These are phyloP conservation scores for Mortierella polycephala DNA, from an alignment of 371 early-diverging fungal species.

Conservation along the genomic window DNA sequence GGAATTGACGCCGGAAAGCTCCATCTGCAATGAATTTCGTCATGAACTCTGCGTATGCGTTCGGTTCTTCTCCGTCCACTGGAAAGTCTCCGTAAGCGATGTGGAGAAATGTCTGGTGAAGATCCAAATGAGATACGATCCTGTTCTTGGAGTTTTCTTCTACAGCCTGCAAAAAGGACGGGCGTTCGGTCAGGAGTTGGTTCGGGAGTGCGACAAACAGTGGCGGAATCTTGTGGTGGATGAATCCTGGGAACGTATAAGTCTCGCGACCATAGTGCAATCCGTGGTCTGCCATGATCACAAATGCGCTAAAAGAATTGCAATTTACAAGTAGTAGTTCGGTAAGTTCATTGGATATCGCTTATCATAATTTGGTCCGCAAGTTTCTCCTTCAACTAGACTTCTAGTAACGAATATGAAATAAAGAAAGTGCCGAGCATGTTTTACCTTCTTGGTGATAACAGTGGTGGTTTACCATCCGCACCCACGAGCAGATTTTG, in stretches of 20 bases:
- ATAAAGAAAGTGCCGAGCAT: too few species aligned
- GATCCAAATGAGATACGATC: constrained; percentile 46
- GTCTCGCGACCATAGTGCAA: constrained; percentile 55
- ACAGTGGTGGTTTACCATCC: constrained; percentile 35
- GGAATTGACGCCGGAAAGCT: constrained; percentile 39
- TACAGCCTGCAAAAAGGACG: constrained; percentile 24
- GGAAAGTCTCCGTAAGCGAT: constrained; percentile 51
- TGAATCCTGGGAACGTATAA: constrained; percentile 44
- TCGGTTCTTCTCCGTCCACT: neutral
- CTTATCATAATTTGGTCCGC: too few species aligned
- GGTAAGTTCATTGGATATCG: neutral
- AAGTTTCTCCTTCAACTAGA: too few species aligned
- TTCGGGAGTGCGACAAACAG: constrained; percentile 47
- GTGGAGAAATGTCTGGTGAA: constrained; percentile 51
- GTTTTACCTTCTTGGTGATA: constrained; percentile 34
- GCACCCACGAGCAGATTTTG: constrained; percentile 32
- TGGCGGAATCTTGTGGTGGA: constrained; percentile 55
- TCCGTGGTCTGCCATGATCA: constrained; percentile 54
- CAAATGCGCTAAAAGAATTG: constrained; percentile 24
- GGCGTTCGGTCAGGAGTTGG: constrained; percentile 22
- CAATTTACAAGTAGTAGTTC: neutral
- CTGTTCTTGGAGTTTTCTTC: constrained; percentile 39
- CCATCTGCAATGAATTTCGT: constrained; percentile 27
- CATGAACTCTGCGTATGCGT: constrained; percentile 20
- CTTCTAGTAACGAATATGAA: too few species aligned